Evolutionary conservation across 768 basidiomycete genomes (phyloP).

Genomic region (Macrolepiota dolichaula): DNA sequence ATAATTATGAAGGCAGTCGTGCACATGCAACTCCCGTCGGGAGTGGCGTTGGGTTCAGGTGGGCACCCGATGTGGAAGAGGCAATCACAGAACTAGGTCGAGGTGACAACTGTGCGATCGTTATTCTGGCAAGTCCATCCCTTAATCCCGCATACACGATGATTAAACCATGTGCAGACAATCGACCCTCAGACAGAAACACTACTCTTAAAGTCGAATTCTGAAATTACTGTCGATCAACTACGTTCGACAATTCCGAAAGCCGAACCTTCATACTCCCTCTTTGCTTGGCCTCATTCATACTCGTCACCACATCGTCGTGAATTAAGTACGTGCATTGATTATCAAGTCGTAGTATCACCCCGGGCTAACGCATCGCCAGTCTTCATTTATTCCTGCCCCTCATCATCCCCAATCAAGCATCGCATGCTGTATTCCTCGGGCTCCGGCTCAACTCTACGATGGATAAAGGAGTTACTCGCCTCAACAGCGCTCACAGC

Average conservation of each 20-base stretch:
- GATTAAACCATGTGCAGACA: slow-evolving; percentile 35
- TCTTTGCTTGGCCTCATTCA: slow-evolving; percentile 63
- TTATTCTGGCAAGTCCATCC: slow-evolving; percentile 56
- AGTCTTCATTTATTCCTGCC: slow-evolving; percentile 95
- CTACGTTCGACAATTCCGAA: slow-evolving; percentile 49
- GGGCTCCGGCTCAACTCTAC: slow-evolving; percentile 53
- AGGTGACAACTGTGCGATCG: slow-evolving; percentile 46
- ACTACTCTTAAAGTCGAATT: slow-evolving; percentile 40
- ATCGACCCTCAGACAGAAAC: slow-evolving; percentile 67
- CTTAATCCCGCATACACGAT: background rate
- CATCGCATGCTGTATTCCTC: slow-evolving; percentile 89
- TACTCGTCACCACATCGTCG: slow-evolving; percentile 37
- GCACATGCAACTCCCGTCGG: slow-evolving; percentile 55
- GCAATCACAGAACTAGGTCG: slow-evolving; percentile 59
- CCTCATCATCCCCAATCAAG: slow-evolving; percentile 75
- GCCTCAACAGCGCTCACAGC: slow-evolving; percentile 37
- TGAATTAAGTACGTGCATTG: slow-evolving; percentile 51
- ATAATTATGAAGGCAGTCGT: slow-evolving; percentile 56
- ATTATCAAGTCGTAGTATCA: background rate
- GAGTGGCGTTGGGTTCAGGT: slow-evolving; percentile 59
- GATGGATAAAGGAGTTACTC: slow-evolving; percentile 51
- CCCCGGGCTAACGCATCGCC: background rate
- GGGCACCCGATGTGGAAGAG: slow-evolving; percentile 62
- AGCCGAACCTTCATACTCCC: slow-evolving; percentile 62
- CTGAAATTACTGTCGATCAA: slow-evolving; percentile 36